Evolutionary conservation across 768 basidiomycete genomes (phyloP).

Genomic region (Lentinula boryana): DNA sequence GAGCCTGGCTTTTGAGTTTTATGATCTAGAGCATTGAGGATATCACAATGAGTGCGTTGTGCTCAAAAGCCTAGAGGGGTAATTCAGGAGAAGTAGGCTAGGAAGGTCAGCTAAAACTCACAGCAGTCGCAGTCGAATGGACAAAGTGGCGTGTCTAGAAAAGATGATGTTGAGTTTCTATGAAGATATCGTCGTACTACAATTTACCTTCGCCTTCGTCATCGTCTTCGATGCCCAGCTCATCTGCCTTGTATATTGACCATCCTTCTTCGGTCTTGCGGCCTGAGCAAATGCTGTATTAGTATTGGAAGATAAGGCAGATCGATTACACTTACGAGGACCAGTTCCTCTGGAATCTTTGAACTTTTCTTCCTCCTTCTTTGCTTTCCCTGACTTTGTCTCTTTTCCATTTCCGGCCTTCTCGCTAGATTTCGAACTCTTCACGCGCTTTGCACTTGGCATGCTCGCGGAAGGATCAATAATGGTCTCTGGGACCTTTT

Average conservation of each 20-base stretch:
- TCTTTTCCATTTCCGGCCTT: conserved; percentile 14
- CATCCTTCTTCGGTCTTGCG: conserved; percentile 78
- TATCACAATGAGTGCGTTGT: background rate
- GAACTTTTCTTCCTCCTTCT: conserved; percentile 44
- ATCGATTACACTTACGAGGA: conserved; percentile 45
- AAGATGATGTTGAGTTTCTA: conserved; percentile 16
- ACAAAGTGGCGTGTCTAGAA: conserved; percentile 72
- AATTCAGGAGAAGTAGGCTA: conserved; percentile 17
- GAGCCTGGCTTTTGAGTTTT: background rate
- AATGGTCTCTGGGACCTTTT: conserved; percentile 44
- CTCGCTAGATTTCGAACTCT: conserved; percentile 12
- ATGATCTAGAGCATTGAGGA: background rate
- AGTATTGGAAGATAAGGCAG: background rate
- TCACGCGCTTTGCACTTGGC: conserved; percentile 30
- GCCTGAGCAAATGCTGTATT: conserved; percentile 36
- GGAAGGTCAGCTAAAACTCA: conserved; percentile 27
- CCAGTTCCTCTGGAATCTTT: conserved; percentile 69
- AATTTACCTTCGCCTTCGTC: conserved; percentile 63
- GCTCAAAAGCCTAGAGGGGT: conserved; percentile 6
- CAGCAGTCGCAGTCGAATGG: conserved; percentile 90
- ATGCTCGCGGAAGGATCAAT: conserved; percentile 51
- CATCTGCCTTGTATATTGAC: conserved; percentile 75
- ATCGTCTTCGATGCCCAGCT: conserved; percentile 61
- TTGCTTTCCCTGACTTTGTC: conserved; percentile 17
- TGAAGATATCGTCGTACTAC: conserved; percentile 19